Evolutionary conservation across 805 yeast species (phyloP), one percentile per base, ranked within the genome.

Genomic region (Candida peoriensis): DNA sequence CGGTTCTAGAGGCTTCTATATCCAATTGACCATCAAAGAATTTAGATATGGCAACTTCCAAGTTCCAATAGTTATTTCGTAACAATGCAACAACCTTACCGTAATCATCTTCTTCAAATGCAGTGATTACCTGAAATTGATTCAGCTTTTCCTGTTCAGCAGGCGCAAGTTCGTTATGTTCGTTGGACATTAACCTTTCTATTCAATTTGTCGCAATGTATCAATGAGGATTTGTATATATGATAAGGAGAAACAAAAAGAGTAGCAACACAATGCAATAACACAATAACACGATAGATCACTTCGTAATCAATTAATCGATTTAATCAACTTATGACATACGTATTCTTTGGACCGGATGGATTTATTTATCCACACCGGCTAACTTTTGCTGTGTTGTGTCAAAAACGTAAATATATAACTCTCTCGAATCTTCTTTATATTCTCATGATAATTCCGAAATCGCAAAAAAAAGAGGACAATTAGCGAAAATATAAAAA

Each of bases 41-140:
- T 33, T 75, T 66, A 4, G 80, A 70, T 21, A 79, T 56, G 2
- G 87, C 76, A 28, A 69, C 62, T 46, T 80, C 84, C 32, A 81
- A 50, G 47, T 78, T 70, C 78, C 78, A 78, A 32, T 75, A 69
- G 45, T 76, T 69, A 30, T 70, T 66, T 21, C 64, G 55, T 33
- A 81, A 52, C 18, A 79, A 53, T 33, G 62, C 55, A 4, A 69
- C 54, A 3, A 78, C 68, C 28, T 70, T 64, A 1, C 66, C 67
- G 29, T 64, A 57, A 19, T 74, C 73, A 1, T 61, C 67, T 6
- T 68, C 73, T 8, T 68, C 68, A 43, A 65, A 71, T 2, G 69
- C 60, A 0, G 79, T 66, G 33, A 76, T 70, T 38, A 66, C 64
- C 43, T 68, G 72, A 51, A 76, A 76, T 33, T 70, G 70, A 25